Percentiles rank a stretch among this genome's conserved stretches.
Conservation (phyloP, 2,329 filamentous ascomycete species). For the Neofusicoccum cordaticola region DNA sequence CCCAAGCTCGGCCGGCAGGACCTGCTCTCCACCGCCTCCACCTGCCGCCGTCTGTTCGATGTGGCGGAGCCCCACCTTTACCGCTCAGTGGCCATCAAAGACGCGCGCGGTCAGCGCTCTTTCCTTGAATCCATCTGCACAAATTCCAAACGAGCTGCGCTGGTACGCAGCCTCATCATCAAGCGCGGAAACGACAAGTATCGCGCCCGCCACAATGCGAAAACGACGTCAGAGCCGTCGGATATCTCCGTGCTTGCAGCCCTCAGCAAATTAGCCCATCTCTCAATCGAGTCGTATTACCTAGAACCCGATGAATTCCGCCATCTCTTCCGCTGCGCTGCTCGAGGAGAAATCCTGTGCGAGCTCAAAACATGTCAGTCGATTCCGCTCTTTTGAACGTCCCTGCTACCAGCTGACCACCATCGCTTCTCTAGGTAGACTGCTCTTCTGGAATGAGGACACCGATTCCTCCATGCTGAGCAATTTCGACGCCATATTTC, state of each 20-base stretch:
- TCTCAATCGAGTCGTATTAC: not conserved
- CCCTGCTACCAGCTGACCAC: not conserved
- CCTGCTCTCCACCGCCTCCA: not conserved
- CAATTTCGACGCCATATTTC: not conserved
- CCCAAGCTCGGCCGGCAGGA: not conserved
- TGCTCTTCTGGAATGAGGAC: not conserved
- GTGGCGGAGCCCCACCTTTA: not conserved
- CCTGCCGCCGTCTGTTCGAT: not conserved
- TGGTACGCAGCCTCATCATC: not conserved
- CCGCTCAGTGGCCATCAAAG: not conserved
- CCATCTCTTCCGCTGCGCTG: not conserved
- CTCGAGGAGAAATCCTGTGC: not conserved
- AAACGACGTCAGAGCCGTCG: not conserved
- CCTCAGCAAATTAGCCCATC: not conserved
- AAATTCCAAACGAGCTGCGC: not conserved
- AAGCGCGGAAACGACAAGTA: not conserved
- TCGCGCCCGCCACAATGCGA: not conserved
- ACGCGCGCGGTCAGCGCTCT: not conserved
- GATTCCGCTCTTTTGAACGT: not conserved
- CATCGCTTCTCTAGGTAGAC: not conserved
- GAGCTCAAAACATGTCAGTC: not conserved
- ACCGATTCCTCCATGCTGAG: not conserved
- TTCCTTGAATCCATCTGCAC: not conserved
- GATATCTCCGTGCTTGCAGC: not conserved
- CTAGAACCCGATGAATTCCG: not conserved